Evolutionary conservation across 2,329 filamentous ascomycete species (phyloP).

Genomic region (Hymenoscyphus linearis): DNA sequence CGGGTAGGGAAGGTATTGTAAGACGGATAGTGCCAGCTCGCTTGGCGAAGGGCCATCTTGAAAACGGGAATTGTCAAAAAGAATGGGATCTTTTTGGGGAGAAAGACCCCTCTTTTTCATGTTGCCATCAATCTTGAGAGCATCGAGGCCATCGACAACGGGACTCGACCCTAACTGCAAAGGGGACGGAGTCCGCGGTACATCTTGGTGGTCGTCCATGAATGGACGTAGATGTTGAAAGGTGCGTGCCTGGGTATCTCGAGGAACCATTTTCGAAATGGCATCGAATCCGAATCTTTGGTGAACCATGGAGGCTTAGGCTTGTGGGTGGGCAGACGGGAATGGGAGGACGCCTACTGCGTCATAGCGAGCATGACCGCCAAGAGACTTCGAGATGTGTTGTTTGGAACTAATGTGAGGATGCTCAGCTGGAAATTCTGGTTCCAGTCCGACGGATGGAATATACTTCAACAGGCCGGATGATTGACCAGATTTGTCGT

Average conservation of each 20-base stretch:
- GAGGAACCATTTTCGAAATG: not conserved
- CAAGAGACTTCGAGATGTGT: not conserved
- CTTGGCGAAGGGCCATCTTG: constrained; percentile 41
- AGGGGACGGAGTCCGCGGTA: constrained; percentile 20
- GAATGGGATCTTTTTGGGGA: constrained; percentile 10
- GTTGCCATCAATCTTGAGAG: constrained; percentile 13
- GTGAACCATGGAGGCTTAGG: not conserved
- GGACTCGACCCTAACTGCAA: constrained; percentile 25
- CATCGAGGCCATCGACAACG: constrained; percentile 29
- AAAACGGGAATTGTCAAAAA: constrained; percentile 33
- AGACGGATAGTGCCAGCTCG: constrained; percentile 58
- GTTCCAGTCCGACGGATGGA: too few relatives aligned
- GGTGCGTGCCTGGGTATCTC: not conserved
- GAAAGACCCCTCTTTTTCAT: constrained; percentile 17
- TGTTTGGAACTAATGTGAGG: not conserved
- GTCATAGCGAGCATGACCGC: not conserved
- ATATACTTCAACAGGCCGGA: too few relatives aligned
- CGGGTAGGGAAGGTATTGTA: constrained; percentile 71
- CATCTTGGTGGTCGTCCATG: constrained; percentile 5
- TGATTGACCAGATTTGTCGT: too few relatives aligned
- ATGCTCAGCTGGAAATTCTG: not conserved
- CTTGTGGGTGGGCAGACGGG: not conserved
- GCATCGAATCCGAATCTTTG: not conserved
- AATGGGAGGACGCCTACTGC: not conserved
- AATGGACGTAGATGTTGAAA: not conserved